Evolutionary conservation across 495 filamentous ascomycete genomes (phyloP), one percentile per base, ranked within the genome.

Genomic region (Xylaria grammica): DNA sequence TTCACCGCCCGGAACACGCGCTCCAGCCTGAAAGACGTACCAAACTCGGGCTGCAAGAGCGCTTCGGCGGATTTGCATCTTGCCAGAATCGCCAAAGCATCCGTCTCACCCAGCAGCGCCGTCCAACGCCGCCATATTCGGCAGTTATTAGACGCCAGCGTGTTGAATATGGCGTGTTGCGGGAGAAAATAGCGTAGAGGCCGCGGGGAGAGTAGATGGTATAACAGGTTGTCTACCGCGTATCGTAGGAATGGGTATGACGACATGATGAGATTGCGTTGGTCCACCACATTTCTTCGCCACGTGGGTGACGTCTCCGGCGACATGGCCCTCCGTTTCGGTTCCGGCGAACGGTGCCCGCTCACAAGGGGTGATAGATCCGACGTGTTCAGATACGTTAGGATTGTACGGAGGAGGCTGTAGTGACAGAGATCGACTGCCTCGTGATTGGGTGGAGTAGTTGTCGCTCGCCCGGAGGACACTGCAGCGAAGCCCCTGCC

Each of bases 81-180:
- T 11, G 65, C 60, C 0, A 77, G 20, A 4, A 76, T 69, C 1
- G 38, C 62, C 1, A n/a, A 63, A 6, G 72, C 59, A n/a, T 75
- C 75, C 2, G 65, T 48, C n/a, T 65, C 66, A 10, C 75, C 74
- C 32, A 79, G 32, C 11, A 77, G 63, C 13, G 67, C 69, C 5
- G 75, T 77, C 77, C 77, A 79, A 6, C 74, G 65, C 45, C 70
- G 69, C 77, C 77, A 79, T 7, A 79, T 59, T 0, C 74, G 66
- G 53, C 68, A 76, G 0, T 70, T 49, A 34, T 75, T 65, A 2
- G 63, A 68, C 4, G 71, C 58, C 17, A 79, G 58, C 1, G 55
- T 46, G 19, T 38, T 22, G 10, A 77, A 51, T 4, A 79, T 20
- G 20, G 69, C 70, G 7, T 52, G 67, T 60, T 79, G 77, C 8